Base-by-base conservation (phyloP, 2,329 filamentous ascomycete species). In the Venturia oleaginea region DNA sequence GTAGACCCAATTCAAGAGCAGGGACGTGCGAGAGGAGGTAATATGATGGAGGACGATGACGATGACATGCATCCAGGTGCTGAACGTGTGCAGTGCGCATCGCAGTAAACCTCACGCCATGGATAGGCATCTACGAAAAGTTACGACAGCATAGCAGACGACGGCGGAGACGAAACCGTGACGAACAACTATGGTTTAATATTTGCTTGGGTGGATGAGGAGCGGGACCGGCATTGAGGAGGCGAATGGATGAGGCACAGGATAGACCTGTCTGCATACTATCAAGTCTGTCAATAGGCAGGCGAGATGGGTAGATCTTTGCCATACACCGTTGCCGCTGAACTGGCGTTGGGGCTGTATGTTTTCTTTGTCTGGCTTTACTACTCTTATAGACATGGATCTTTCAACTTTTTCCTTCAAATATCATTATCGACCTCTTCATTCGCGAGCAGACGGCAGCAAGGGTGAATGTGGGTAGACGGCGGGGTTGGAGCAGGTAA, bases 51-150 rank as follows among this genome's bases (percentile, higher is more conserved):
- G 57, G 88, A 90, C 59, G 88, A 87, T 24, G 87, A 90, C 68
- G 78, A 79, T 61, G 78, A 80, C 63, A 79, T 80, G 77, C 82
- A 85, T 68, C 76, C 74, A 17, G 88, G 88, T 67, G 88, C 81
- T 60, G 90, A 92, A 80, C 86, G 90, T 68, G 90, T 94, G 66
- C 90, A 94, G 81, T 94, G 90, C 77, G 90, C 90, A 65, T 91
- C 89, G 40, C 90, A 94, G 84, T 94, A 92, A 85, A 77, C 30
- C 6, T 62, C 27, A 51, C 51, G 17, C 17, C 15, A n/a, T 57
- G 51, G 51, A 57, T 32, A n/a, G 17, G 7, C 27, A 57, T 19
- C 2, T 57, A 34, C 27, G 30, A 57, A 57, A 57, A 34, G 30
- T 19, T 32, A 57, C 30, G 27, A 34, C 51, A 30, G 51, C 11